Percentiles rank a stretch among this genome's conserved stretches.
phyloP scores from a whole-genome alignment of 371 early-diverging fungal species.

The Entomophthora muscae region DNA sequence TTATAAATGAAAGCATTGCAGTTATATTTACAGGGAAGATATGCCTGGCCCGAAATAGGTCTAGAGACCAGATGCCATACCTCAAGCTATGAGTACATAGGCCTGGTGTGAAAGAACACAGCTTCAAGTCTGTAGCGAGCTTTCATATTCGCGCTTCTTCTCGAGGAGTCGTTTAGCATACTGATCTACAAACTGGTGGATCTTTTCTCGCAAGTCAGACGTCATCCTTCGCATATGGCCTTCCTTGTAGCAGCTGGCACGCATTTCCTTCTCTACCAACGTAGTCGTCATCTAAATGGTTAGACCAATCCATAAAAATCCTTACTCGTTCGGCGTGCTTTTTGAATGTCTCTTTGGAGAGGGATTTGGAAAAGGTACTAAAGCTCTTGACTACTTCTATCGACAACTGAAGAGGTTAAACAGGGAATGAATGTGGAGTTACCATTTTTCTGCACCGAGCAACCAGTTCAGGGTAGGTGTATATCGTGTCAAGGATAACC shows the following conservation, averaged over 20 bases:
- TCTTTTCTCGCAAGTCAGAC: not conserved
- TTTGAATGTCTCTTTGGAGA: constrained; percentile 1
- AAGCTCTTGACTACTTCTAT: constrained; percentile 1
- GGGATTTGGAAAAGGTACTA: not conserved
- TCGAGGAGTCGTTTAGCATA: not conserved
- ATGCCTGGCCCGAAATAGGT: too few relatives aligned
- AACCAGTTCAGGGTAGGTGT: not conserved
- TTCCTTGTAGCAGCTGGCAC: not conserved
- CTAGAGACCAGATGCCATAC: too few relatives aligned
- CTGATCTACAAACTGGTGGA: not conserved
- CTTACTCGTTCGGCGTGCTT: constrained; percentile 6
- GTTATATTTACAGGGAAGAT: too few relatives aligned
- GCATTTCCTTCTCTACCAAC: not conserved
- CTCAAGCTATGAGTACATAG: too few relatives aligned
- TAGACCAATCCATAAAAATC: not conserved
- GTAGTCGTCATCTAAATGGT: not conserved
- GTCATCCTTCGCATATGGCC: not conserved
- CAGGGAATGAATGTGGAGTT: not conserved
- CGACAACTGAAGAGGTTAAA: not conserved
- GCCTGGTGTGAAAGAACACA: too few relatives aligned
- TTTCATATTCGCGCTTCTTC: not conserved
- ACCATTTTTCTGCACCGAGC: constrained; percentile 1
- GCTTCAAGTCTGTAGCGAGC: not conserved
- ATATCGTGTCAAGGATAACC: not conserved
- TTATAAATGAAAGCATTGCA: too few relatives aligned